Evolutionary conservation across 176 grass and related monocot genomes (phyloP), one percentile per base, ranked within the genome.

Genomic region (Oryza brachyantha): DNA sequence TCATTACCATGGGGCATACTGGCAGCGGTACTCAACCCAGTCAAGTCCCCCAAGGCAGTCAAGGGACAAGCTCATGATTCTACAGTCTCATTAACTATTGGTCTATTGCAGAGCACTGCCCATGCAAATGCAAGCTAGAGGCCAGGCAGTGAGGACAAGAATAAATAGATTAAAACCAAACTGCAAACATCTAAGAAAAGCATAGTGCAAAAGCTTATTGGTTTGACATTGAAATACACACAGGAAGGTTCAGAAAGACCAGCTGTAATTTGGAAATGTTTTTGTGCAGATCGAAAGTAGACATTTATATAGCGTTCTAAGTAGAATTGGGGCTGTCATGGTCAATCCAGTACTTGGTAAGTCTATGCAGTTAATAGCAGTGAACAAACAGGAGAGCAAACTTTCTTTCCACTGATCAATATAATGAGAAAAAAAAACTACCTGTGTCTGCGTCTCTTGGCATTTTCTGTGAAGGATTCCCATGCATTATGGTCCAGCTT

Each of bases 401-500:
- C 29, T 72, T 77, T 61, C 38, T 60, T 80, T 71, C 43, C 72
- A 60, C 28, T 10, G 21, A 26, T 77, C 60, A 52, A 48, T 88
- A 64, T 42, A 85, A n/a, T 7, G 13, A 70, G 52, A 45, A 70
- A 32, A n/a, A 4, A 36, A 45, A 73, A 64, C 78, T 89, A 89
- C 19, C 84, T 86, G 66, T 65, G 90, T 46, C 88, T 91, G 35
- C 90, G 90, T 70, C 90, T 93, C 75, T 99, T 95, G 76, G 65
- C 64, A 29, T 78, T 82, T 41, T 90, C 92, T 67, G 84, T 75
- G n/a, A 81, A 95, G 75, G 85, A 79, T 75, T 99, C 96, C 96
- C 92, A 99, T 29, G 73, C 84, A 71, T 39, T 74, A 32, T 99
- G 96, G 70, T 99, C 88, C 60, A 99, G 90, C 72, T 81, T 80